Base-by-base conservation (phyloP, 1,284 basidiomycete genomes). In the Papiliotrema laurentii region DNA sequence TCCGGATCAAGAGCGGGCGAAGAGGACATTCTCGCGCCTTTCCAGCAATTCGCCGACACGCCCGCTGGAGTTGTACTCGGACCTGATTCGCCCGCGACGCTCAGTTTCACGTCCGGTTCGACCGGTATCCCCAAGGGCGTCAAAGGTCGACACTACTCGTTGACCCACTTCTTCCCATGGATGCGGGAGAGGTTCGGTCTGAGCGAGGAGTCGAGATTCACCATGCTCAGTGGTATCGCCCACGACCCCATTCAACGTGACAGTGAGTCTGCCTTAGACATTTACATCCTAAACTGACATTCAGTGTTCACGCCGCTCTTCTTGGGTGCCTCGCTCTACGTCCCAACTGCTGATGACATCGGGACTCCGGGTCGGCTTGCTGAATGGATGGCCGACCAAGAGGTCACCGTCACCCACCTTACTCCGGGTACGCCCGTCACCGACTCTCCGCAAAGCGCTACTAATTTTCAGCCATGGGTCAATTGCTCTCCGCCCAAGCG, bases 131-230 rank as follows among this genome's bases (percentile, higher is more conserved):
- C 96, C 2, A 98, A 99, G 77, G 96, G 96, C 37, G 94, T 99
- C 41, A 83, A 84, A 63, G 96, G 96, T 0, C 79, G 96, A 40
- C 96, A 99, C 72, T 97, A 88, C 74, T 91, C 87, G 59, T 78
- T 99, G 59, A 99, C 96, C 0, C 96, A 98, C 74, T 99, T 98
- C 80, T 98, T 98, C 83, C 94, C 94, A 3, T 99, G 96, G 96
- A 98, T 99, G 96, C 86, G 87, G 19, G 77, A 91, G 68, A 79
- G 84, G 18, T 99, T 98, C 71, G 84, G 81, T 2, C 76, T 99
- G 38, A 78, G 79, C 35, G 77, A 83, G 49, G 75, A 80, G 25
- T 90, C 88, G 53, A 89, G 85, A 72, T 99, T 97, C 68, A 98
- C 96, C 1, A 98, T 99, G 96, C 81, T 99, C 24, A 94, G 90